Base-by-base conservation (phyloP, 306 rosid genomes). In the Gleditsia sinensis region DNA sequence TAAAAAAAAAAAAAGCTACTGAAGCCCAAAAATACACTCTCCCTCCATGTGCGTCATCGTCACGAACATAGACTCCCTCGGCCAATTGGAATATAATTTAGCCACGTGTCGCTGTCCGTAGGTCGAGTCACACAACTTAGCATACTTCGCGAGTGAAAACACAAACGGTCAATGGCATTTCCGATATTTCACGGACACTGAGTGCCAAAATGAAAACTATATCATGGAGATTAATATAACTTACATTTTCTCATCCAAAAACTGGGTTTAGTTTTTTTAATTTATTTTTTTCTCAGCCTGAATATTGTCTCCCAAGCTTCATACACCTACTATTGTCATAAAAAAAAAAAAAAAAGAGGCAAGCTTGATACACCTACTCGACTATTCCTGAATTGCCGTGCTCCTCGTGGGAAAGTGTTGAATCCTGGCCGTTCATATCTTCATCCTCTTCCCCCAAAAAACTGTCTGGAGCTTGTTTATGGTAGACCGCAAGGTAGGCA, bases 141-240 rank as follows among this genome's bases (percentile, higher is more conserved):
- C 37, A 36, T 13, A 6, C 58, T 0, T 51, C 19, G 28, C 30
- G 30, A 51, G 58, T 21, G 58, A n/a, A n/a, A n/a, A n/a, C n/a
- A n/a, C n/a, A n/a, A 53, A 54, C 27, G 40, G 14, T 21, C 45
- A 1, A 73, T 81, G 85, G 77, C 37, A 64, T 59, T 70, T 39
- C 25, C 74, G 79, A 19, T 37, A n/a, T n/a, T 69, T 6, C 1
- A 10, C 0, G 0, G 1, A 58, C 1, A 65, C 48, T 0, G 0
- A 59, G 65, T 79, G 69, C 27, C 17, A n/a, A 2, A 10, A 24
- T 5, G 1, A 12, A 23, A 28, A 12, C 48, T 6, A 0, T 34
- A 42, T 21, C 50, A 39, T 78, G 63, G 53, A 72, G 54, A 64
- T 36, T 12, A 43, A 67, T 67, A 34, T 23, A 36, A 5, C 7